Evolutionary conservation across 306 rosid species (phyloP), one percentile per base, ranked within the genome.

Genomic region (Notholithocarpus densiflorus): DNA sequence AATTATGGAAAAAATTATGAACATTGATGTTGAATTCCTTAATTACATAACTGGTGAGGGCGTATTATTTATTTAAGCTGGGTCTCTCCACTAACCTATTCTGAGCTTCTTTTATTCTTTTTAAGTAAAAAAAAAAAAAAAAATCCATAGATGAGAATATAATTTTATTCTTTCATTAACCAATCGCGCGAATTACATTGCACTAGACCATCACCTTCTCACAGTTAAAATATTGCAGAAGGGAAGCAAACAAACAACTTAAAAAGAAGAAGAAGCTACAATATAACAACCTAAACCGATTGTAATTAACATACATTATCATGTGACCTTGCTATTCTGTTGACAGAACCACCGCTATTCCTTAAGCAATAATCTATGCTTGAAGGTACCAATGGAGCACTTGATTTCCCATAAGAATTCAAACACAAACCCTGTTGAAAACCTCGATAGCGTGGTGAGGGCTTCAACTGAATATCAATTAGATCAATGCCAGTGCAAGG

Each of bases 401-500:
- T 85, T 32, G 97, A 89, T 75, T 88, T 92, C 18, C 98, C 98
- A 61, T 90, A 95, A 51, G 97, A 82, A 73, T 95, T 91, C 79
- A 71, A 87, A 65, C 98, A 95, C 79, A 85, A 5, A 75, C 92
- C 85, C 70, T 78, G 84, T 48, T 87, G 83, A 54, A 84, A 73
- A 8, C 86, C 85, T 78, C 65, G 24, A 34, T 72, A 52, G 15
- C 56, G 68, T 1, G 74, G 56, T 10, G 92, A 86, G 0, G 96
- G 96, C 12, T 85, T 91, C 10, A 95, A 87, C 74, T 90, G 96
- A 77, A 95, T 92, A 54, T 83, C 88, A 45, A 52, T 84, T 13
- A 95, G 80, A 77, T 91, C 91, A 60, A 95, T 87, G 24, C 89
- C 91, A 66, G 92, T 90, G 89, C 98, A 95, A 0, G 98, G 98